Evolutionary conservation across 108 stramenopile genomes (phyloP).

Genomic region (Poteriospumella lacustris): DNA sequence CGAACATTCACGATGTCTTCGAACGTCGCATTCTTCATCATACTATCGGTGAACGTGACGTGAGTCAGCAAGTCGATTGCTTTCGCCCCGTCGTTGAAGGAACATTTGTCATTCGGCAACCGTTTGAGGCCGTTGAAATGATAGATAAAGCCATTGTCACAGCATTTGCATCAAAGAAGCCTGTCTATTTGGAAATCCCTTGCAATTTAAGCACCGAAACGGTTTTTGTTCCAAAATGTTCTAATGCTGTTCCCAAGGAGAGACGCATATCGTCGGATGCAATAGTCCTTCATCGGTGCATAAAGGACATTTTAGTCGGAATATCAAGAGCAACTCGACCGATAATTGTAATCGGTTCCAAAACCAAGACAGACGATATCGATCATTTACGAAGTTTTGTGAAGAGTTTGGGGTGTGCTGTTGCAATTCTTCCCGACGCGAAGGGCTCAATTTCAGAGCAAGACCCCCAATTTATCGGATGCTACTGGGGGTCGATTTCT

Average conservation of each 20-base stretch:
- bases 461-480: conserved; percentile 17
- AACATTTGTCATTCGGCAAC: conserved; percentile 10
- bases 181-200: conserved; percentile 27
- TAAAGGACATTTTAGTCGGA: no score
- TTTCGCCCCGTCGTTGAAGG: conserved; percentile 21
- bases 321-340: no score
- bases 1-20: conserved; percentile 13
- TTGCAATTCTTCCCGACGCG: conserved; percentile 27
- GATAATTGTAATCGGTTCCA: no score
- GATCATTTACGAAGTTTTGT: conserved; percentile 12
- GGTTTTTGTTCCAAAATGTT: not conserved
- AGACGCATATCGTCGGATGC: no score
- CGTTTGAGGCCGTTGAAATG: conserved; percentile 12
- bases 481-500: conserved; percentile 29
- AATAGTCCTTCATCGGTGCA: no score
- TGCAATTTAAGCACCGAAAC: not conserved
- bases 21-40: conserved; percentile 13
- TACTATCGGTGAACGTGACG: conserved; percentile 21
- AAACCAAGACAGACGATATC: not conserved
- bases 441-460: conserved; percentile 23
- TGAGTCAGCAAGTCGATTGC: conserved; percentile 23
- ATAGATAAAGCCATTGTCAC: conserved; percentile 24
- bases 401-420: conserved; percentile 4
- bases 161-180: conserved; percentile 2
- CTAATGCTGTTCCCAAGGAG: no score